Percentiles rank a stretch among this genome's conserved stretches.
Conservation (phyloP, 1,284 basidiomycete genomes). For the Meira miltonrushii region DNA sequence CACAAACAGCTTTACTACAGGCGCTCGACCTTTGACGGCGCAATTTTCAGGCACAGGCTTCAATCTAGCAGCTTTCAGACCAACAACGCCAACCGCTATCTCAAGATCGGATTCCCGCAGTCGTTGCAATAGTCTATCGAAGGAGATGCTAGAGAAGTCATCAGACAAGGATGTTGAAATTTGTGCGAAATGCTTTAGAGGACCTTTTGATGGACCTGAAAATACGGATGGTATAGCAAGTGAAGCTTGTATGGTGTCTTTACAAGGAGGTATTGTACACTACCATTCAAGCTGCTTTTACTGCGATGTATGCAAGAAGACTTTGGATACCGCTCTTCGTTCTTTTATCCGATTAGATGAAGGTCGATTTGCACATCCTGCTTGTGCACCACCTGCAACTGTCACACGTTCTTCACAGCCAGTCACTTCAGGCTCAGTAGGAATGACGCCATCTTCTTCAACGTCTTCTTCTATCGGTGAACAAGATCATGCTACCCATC, state of each 20-base stretch:
- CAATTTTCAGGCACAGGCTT: slow-evolving; percentile 25
- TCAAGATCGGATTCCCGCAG: slow-evolving; percentile 10
- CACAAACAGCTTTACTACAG: neutral
- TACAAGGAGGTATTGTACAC: slow-evolving; percentile 14
- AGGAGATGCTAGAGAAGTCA: neutral
- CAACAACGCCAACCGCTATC: slow-evolving; percentile 13
- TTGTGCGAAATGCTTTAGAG: slow-evolving; percentile 17
- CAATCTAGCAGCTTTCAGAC: slow-evolving; percentile 31
- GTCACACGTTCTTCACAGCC: slow-evolving; percentile 1
- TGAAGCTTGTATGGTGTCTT: slow-evolving; percentile 21
- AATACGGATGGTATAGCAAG: too few species aligned
- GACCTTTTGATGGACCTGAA: slow-evolving; percentile 27
- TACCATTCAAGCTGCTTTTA: slow-evolving; percentile 37
- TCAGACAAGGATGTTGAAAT: neutral
- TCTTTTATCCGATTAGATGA: slow-evolving; percentile 22
- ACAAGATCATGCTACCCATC: slow-evolving; percentile 13
- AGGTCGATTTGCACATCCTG: slow-evolving; percentile 17
- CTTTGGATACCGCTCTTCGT: neutral
- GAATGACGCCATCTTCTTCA: slow-evolving; percentile 12
- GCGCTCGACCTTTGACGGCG: slow-evolving; percentile 28
- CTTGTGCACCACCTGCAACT: slow-evolving; percentile 16
- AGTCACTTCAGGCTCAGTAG: neutral
- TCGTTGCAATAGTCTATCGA: neutral
- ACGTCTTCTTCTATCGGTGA: slow-evolving; percentile 21
- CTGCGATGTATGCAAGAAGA: slow-evolving; percentile 23